These are phyloP conservation scores for Trametes cinnabarina DNA, from an alignment of 768 basidiomycete species.

Conservation along the genomic window DNA sequence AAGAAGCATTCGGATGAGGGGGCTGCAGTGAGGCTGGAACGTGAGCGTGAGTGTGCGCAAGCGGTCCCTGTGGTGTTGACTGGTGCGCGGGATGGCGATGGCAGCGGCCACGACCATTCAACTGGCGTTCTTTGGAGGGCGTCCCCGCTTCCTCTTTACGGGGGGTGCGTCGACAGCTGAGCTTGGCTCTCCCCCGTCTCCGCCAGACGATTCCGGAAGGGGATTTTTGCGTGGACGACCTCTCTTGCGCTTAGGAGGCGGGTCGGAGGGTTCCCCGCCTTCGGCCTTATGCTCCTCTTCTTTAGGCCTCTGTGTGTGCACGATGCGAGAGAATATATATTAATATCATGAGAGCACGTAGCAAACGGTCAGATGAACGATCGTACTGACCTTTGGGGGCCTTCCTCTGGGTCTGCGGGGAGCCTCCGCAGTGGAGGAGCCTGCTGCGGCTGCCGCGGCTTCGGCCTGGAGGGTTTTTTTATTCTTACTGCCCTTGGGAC, in stretches of 20 bases:
- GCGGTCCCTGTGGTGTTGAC: neutral
- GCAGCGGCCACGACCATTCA: conserved; percentile 26
- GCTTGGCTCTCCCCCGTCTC: conserved; percentile 38
- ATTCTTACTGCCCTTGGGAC: conserved; percentile 88
- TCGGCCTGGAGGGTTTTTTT: conserved; percentile 46
- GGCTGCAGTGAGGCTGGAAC: neutral
- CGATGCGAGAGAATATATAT: neutral
- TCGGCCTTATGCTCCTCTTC: conserved; percentile 39
- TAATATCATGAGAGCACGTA: conserved; percentile 6
- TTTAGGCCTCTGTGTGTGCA: conserved; percentile 34
- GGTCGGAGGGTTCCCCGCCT: conserved; percentile 25
- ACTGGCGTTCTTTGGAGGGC: conserved; percentile 69
- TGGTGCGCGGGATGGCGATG: neutral
- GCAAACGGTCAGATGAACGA: conserved; percentile 3
- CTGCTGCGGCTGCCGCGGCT: conserved; percentile 29
- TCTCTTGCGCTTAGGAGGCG: conserved; percentile 47
- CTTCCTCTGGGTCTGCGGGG: conserved; percentile 48
- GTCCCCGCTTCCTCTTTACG: conserved; percentile 66
- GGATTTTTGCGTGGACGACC: conserved; percentile 65
- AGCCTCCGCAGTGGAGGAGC: conserved; percentile 23
- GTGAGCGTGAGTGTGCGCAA: conserved; percentile 1
- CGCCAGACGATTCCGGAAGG: conserved; percentile 30
- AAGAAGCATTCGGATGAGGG: neutral
- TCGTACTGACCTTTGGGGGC: conserved; percentile 47
- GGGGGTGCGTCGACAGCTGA: conserved; percentile 33